These are phyloP conservation scores for Aschersonia sp. DNA, from an alignment of 2,329 filamentous ascomycete genomes.

Conservation along the genomic window DNA sequence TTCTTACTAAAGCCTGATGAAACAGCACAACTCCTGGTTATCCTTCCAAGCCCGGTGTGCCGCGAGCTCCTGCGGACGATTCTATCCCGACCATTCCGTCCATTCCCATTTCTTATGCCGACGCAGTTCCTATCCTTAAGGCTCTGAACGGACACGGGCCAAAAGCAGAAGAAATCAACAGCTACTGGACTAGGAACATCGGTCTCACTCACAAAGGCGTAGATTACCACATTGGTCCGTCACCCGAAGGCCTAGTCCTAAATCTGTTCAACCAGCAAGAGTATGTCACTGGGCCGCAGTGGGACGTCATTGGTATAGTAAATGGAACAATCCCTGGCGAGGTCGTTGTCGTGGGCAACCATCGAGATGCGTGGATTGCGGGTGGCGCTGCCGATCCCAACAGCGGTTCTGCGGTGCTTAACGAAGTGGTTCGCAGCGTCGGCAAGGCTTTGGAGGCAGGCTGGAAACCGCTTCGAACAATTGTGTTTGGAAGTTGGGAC, in stretches of 20 bases:
- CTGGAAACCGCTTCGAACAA: constrained; percentile 59
- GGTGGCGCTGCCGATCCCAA: constrained; percentile 78
- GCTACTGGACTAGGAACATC: constrained; percentile 54
- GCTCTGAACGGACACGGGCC: constrained; percentile 83
- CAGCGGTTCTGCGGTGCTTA: constrained; percentile 65
- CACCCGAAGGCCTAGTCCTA: constrained; percentile 55
- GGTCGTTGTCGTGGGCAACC: constrained; percentile 82
- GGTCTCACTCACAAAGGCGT: constrained; percentile 71
- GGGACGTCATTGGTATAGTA: constrained; percentile 87
- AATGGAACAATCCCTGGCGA: constrained; percentile 78
- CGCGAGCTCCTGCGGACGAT: constrained; percentile 54
- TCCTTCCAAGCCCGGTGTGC: constrained; percentile 78
- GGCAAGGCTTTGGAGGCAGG: constrained; percentile 51
- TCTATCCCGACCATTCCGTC: constrained; percentile 78
- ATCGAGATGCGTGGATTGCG: constrained; percentile 79
- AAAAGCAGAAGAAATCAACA: constrained; percentile 57
- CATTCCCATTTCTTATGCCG: constrained; percentile 75
- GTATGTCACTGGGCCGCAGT: constrained; percentile 68
- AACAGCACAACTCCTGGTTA: constrained; percentile 73
- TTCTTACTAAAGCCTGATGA: neutral
- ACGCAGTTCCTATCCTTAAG: constrained; percentile 77
- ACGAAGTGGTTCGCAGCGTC: constrained; percentile 65
- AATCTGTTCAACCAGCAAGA: constrained; percentile 70
- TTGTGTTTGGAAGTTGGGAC: constrained; percentile 79
- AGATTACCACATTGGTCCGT: constrained; percentile 73